phyloP scores from a whole-genome alignment of 2,329 filamentous ascomycete genomes.

The Zasmidium citrigriseum region DNA sequence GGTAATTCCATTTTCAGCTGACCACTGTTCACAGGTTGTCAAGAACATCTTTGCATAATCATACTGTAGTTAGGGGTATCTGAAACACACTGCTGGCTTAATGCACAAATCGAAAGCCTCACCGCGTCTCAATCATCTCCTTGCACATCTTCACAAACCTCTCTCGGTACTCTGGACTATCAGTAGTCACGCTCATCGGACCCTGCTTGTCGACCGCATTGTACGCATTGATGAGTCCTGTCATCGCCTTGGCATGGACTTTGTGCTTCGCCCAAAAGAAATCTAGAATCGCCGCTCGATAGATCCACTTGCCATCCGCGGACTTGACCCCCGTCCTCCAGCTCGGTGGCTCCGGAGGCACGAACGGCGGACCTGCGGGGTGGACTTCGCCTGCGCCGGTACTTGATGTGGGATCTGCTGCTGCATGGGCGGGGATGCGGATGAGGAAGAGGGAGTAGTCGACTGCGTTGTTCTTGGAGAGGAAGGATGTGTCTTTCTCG shows the following conservation, averaged over 20 bases:
- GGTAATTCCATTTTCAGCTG: no score
- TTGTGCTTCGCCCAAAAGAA: constrained; percentile 81
- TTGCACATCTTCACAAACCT: constrained; percentile 57
- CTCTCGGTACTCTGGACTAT: constrained; percentile 65
- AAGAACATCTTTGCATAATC: no score
- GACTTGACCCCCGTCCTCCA: constrained; percentile 67
- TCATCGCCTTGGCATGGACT: constrained; percentile 65
- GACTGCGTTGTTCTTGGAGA: constrained; percentile 65
- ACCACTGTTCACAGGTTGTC: no score
- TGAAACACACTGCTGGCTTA: no score
- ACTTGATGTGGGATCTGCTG: neutral
- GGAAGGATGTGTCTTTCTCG: constrained; percentile 62
- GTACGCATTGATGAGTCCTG: constrained; percentile 55
- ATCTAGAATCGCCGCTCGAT: constrained; percentile 68
- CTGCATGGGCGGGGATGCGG: constrained; percentile 47
- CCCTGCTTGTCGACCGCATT: constrained; percentile 65
- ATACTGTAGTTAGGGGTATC: no score
- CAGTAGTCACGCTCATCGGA: constrained; percentile 74
- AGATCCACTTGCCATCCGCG: constrained; percentile 65
- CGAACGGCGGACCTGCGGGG: constrained; percentile 25
- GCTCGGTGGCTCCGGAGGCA: constrained; percentile 31
- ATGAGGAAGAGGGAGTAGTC: constrained; percentile 77
- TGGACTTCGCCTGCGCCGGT: neutral
- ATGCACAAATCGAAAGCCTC: neutral
- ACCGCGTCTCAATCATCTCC: constrained; percentile 41